These are phyloP conservation scores for Torulaspora indica DNA, from an alignment of 805 yeast species.

Conservation along the genomic window DNA sequence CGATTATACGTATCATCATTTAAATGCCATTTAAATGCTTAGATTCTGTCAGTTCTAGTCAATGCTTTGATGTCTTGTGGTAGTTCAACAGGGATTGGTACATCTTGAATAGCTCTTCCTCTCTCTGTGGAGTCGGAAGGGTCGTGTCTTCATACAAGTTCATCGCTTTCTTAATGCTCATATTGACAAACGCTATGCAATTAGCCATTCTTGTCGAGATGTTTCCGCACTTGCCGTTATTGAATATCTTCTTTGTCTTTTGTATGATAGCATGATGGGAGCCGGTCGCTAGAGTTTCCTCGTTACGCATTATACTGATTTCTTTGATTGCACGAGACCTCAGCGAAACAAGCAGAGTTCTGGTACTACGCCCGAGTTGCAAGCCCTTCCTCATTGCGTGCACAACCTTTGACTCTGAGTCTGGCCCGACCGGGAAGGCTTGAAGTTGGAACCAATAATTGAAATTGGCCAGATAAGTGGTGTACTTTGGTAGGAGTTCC, in stretches of 20 bases:
- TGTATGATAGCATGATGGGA: conserved; percentile 22
- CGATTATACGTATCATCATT: background rate
- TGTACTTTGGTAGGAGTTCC: conserved; percentile 30
- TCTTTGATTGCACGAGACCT: conserved; percentile 39
- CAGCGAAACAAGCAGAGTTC: conserved; percentile 35
- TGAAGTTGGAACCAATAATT: conserved; percentile 41
- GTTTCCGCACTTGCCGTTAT: conserved; percentile 27
- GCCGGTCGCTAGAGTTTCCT: conserved; percentile 5
- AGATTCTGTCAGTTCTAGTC: background rate
- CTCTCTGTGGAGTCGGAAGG: conserved; percentile 9
- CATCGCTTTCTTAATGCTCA: conserved; percentile 24
- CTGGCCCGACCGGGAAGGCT: conserved; percentile 49
- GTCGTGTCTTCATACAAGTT: conserved; percentile 21
- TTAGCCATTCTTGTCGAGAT: conserved; percentile 19
- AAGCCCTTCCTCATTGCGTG: conserved; percentile 52
- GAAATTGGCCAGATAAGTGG: conserved; percentile 29
- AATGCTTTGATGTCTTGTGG: background rate
- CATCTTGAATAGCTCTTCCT: conserved; percentile 14
- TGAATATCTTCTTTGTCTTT: conserved; percentile 28
- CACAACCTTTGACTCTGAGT: conserved; percentile 46
- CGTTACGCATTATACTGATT: conserved; percentile 27
- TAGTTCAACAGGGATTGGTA: conserved; percentile 18
- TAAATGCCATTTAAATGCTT: background rate
- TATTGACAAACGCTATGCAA: conserved; percentile 23
- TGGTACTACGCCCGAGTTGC: conserved; percentile 22